These are phyloP conservation scores for Penicillium sp. DNA, from an alignment of 2,329 filamentous ascomycete genomes.

Conservation along the genomic window DNA sequence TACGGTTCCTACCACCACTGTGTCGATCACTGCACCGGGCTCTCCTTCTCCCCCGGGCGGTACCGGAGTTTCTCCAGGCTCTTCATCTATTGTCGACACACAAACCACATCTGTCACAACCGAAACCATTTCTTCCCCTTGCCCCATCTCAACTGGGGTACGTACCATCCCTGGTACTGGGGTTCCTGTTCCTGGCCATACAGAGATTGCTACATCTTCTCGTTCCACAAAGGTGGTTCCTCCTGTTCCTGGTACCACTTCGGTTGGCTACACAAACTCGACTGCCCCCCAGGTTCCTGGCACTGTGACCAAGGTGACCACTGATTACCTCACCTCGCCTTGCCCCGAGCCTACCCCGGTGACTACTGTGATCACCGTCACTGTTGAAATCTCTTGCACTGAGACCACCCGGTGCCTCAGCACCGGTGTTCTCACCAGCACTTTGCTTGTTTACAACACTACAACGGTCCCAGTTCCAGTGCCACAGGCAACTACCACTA, in stretches of 20 bases:
- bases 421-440: conserved; percentile 1
- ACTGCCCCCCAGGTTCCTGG: background rate
- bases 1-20: background rate
- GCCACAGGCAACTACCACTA: background rate
- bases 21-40: background rate
- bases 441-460: background rate
- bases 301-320: background rate
- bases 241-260: conserved; percentile 3
- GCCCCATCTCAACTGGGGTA: background rate
- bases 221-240: conserved; percentile 1
- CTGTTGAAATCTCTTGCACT: conserved; percentile 5
- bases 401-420: conserved; percentile 6
- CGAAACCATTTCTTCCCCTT: background rate
- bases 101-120: conserved; percentile 2
- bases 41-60: background rate
- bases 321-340: background rate
- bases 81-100: background rate
- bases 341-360: background rate
- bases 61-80: conserved; percentile 2
- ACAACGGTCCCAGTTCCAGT: background rate
- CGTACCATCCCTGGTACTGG: background rate
- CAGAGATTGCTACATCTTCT: background rate
- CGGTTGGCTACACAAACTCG: conserved; percentile 1
- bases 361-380: conserved; percentile 1
- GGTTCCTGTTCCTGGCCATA: background rate